Evolutionary conservation across 1,284 basidiomycete genomes (phyloP).

Genomic region (Porogramme epimiltina): DNA sequence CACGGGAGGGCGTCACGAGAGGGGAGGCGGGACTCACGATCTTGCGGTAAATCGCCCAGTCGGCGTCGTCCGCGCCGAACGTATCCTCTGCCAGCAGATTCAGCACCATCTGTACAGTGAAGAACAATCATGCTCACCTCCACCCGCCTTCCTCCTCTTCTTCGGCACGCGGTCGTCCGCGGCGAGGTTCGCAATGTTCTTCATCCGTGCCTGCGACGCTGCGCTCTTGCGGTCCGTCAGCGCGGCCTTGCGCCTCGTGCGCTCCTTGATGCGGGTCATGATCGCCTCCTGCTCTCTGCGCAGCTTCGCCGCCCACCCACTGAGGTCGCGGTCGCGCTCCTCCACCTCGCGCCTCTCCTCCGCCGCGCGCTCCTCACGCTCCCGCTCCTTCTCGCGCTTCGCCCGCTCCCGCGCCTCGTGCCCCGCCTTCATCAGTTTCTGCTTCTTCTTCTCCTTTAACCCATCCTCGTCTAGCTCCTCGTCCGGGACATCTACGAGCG

Average conservation of each 20-base stretch:
- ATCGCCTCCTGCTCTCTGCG: constrained; percentile 78
- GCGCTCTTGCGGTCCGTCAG: constrained; percentile 91
- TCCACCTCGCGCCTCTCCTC: constrained; percentile 73
- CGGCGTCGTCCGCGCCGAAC: constrained; percentile 94
- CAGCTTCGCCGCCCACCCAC: constrained; percentile 73
- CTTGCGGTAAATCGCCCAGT: constrained; percentile 98
- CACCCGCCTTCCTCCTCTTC: constrained; percentile 78
- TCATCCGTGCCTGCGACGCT: constrained; percentile 96
- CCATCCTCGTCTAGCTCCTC: constrained; percentile 92
- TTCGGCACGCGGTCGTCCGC: constrained; percentile 79
- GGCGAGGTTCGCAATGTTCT: constrained; percentile 92
- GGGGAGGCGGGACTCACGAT: constrained; percentile 55
- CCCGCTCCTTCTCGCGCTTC: constrained; percentile 88
- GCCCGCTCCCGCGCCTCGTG: constrained; percentile 90
- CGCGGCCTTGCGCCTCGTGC: constrained; percentile 81
- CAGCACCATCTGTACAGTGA: not conserved
- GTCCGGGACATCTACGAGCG: constrained; percentile 89
- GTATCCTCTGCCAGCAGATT: constrained; percentile 71
- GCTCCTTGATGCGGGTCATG: constrained; percentile 85
- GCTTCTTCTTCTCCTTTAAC: constrained; percentile 93
- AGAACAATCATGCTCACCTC: constrained; percentile 51
- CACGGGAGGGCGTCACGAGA: not conserved
- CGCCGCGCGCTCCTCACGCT: constrained; percentile 75
- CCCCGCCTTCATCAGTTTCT: constrained; percentile 92
- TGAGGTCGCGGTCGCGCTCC: constrained; percentile 72